Conservation (phyloP, 2,329 filamentous ascomycete species). For the Epichloe hybrida region DNA sequence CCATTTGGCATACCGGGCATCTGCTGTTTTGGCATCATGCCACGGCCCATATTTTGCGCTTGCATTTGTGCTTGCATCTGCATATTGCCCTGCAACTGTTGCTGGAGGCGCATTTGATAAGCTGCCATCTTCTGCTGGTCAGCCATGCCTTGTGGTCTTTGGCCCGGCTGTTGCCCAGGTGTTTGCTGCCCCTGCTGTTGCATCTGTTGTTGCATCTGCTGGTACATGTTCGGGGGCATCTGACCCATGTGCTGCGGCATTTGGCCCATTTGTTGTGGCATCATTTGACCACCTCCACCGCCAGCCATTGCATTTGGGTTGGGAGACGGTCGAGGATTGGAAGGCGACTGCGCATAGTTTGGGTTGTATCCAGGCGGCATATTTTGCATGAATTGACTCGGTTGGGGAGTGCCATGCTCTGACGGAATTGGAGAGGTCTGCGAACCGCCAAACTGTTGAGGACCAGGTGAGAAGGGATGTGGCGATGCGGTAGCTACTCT, state of each 20-base stretch:
- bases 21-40: slow-evolving; percentile 40
- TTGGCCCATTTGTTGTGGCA: slow-evolving; percentile 37
- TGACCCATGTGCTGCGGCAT: slow-evolving; percentile 34
- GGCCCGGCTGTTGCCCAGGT: slow-evolving; percentile 49
- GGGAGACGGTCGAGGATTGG: slow-evolving; percentile 41
- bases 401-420: slow-evolving; percentile 66
- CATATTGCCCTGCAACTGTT: slow-evolving; percentile 50
- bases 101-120: slow-evolving; percentile 75
- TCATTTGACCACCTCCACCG: slow-evolving; percentile 31
- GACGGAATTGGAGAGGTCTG: slow-evolving; percentile 67
- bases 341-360: slow-evolving; percentile 43
- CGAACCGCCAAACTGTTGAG: slow-evolving; percentile 50
- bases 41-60: slow-evolving; percentile 28
- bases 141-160: slow-evolving; percentile 23
- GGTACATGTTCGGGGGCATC: slow-evolving; percentile 33
- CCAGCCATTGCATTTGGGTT: slow-evolving; percentile 36
- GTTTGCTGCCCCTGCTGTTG: slow-evolving; percentile 35
- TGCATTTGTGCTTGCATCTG: slow-evolving; percentile 41
- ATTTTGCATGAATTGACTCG: slow-evolving; percentile 51
- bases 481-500: slow-evolving; percentile 85
- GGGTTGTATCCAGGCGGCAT: slow-evolving; percentile 46
- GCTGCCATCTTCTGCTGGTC: slow-evolving; percentile 62
- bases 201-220: slow-evolving; percentile 29
- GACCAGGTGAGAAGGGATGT: slow-evolving; percentile 72
- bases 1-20: slow-evolving; percentile 39